These are phyloP conservation scores for Magnusiomyces tetraspermus DNA, from an alignment of 1,139 yeast species.

Conservation along the genomic window DNA sequence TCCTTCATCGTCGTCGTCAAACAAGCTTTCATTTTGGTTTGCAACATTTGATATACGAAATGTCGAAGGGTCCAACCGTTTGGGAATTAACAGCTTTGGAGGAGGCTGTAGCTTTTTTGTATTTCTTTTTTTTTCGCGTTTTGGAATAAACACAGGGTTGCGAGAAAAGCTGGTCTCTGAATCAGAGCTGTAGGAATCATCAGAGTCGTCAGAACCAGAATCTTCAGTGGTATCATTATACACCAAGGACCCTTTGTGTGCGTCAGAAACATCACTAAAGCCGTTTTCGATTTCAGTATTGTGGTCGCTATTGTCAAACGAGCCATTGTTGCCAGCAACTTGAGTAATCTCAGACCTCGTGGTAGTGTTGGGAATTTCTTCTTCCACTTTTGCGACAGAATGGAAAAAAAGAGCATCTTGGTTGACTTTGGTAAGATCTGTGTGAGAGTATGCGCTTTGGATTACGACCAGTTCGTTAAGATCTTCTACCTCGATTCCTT, in stretches of 20 bases:
- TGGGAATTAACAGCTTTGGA: constrained; percentile 18
- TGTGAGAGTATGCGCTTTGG: background rate
- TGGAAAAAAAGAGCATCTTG: no score
- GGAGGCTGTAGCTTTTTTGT: constrained; percentile 17
- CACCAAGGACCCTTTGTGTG: background rate
- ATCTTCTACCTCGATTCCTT: constrained; percentile 1
- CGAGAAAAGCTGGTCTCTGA: background rate
- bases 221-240: background rate
- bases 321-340: background rate
- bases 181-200: constrained; percentile 4
- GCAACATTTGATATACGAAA: constrained; percentile 11
- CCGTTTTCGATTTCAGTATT: background rate
- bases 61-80: constrained; percentile 21
- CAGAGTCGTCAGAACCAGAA: constrained; percentile 9
- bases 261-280: background rate
- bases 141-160: background rate
- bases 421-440: background rate
- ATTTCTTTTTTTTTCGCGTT: constrained; percentile 15
- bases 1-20: constrained; percentile 11
- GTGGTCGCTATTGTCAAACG: background rate
- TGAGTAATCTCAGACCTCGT: background rate
- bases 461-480: background rate
- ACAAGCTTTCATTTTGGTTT: background rate
- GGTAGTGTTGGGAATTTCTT: background rate
- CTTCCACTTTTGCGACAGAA: background rate